Base-by-base conservation (phyloP, 495 filamentous ascomycete genomes). In the Massariosphaeria phaeospora region DNA sequence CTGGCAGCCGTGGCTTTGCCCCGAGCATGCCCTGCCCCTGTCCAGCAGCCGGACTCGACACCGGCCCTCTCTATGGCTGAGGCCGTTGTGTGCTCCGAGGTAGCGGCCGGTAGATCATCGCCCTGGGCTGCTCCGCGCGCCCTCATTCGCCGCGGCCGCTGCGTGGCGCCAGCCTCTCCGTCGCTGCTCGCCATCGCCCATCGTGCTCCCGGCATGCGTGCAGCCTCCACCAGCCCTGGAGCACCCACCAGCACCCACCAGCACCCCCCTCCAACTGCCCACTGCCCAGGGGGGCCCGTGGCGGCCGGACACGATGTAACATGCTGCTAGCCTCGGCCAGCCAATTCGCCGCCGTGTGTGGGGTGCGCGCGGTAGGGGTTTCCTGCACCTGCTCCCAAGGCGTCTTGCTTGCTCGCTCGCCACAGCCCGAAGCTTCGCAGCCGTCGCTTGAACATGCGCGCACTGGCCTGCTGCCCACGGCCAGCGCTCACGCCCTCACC, bases 271-370 rank as follows among this genome's bases (percentile, higher is more conserved):
- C n/a, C n/a, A n/a, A n/a, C n/a, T n/a, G n/a, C n/a, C n/a, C n/a
- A n/a, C n/a, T n/a, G n/a, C 47, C 18, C 18, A 13, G 17, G 29
- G 38, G 31, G 41, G 51, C 38, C 18, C 17, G 12, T 21, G 31
- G 48, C 30, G 29, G 48, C 42, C 43, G 56, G 55, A 55, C 35
- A 24, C 54, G 59, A 62, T 62, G 59, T 62, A 57, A 62, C 59
- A 33, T 46, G 50, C 49, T 24, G 49, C 49, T 36, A 13, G 20
- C 48, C 27, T 42, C 48, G 31, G 39, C 49, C 31, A 24, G n/a
- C 5, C 46, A 42, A 55, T 50, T 44, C 51, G 50, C 51, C 39
- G 57, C 50, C 20, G 24, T 18, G 57, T 55, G 51, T 55, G 57
- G 57, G 57, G 57, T 61, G 53, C 31, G 42, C 43, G 43, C 23